Conservation (phyloP, 2,329 filamentous ascomycete species). For the Fusarium sp. region DNA sequence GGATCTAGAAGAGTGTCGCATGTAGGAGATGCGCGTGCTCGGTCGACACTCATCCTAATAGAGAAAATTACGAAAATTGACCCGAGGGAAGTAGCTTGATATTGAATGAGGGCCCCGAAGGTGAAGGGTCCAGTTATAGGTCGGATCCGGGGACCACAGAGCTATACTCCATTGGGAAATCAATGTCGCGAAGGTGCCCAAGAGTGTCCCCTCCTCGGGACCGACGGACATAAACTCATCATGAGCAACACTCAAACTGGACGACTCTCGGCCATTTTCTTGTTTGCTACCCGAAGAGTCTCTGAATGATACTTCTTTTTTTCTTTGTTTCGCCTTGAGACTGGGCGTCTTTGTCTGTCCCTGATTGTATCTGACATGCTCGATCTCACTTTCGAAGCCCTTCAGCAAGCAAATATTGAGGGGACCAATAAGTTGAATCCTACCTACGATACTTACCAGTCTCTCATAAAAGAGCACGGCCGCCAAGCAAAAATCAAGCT, state of each 20-base stretch:
- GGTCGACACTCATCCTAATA: conserved; percentile 6
- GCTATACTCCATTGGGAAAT: conserved; percentile 41
- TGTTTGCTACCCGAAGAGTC: conserved; percentile 14
- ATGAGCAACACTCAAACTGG: conserved; percentile 7
- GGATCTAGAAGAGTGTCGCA: background rate
- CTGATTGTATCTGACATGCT: background rate
- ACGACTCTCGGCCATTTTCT: conserved; percentile 16
- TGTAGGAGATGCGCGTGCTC: conserved; percentile 8
- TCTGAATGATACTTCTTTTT: background rate
- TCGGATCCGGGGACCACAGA: conserved; percentile 38
- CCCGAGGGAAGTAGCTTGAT: conserved; percentile 21
- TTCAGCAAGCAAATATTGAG: background rate
- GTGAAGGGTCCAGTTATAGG: conserved; percentile 11
- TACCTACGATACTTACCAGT: background rate
- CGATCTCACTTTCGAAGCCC: background rate
- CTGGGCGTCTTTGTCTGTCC: background rate
- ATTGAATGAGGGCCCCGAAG: conserved; percentile 14
- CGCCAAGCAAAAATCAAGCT: conserved; percentile 19
- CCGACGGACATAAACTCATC: conserved; percentile 41
- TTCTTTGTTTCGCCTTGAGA: background rate
- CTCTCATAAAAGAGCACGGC: conserved; percentile 14
- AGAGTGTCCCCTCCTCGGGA: conserved; percentile 38
- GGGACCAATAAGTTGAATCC: conserved; percentile 5
- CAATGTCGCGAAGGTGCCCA: conserved; percentile 6
- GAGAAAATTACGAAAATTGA: background rate